Percentiles rank a stretch among this genome's conserved stretches.
These are phyloP conservation scores for Sporothrix brasiliensis DNA, from an alignment of 2,329 filamentous ascomycete species.

Conservation along the genomic window DNA sequence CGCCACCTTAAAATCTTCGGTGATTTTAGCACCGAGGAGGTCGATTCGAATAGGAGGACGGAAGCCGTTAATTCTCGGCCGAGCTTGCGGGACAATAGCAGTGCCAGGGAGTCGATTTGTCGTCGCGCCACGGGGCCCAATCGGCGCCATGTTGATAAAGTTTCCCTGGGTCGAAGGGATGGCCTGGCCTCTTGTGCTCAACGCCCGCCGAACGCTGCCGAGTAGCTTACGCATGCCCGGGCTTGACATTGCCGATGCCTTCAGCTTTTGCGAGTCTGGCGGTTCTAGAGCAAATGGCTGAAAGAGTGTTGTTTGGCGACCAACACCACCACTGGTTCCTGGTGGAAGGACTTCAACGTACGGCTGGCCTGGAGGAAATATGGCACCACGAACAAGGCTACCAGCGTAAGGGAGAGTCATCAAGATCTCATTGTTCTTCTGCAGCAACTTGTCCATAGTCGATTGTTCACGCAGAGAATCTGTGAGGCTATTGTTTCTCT, in stretches of 20 bases:
- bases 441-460: conserved; percentile 52
- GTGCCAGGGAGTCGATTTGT: conserved; percentile 63
- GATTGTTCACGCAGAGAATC: conserved; percentile 76
- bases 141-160: conserved; percentile 53
- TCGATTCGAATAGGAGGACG: conserved; percentile 72
- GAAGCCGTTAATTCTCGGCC: conserved; percentile 48
- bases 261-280: conserved; percentile 47
- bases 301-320: conserved; percentile 59
- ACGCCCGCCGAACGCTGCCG: conserved; percentile 78
- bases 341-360: conserved; percentile 70
- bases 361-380: conserved; percentile 80
- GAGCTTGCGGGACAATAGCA: conserved; percentile 61
- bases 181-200: conserved; percentile 64
- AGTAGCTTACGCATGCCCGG: conserved; percentile 85
- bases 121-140: conserved; percentile 57
- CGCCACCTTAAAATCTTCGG: conserved; percentile 77
- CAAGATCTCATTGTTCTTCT: conserved; percentile 60
- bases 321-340: conserved; percentile 50
- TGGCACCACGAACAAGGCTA: conserved; percentile 81
- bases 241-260: conserved; percentile 63
- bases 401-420: conserved; percentile 72
- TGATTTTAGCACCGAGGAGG: conserved; percentile 74
- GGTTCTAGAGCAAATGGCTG: conserved; percentile 43
- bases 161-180: conserved; percentile 51
- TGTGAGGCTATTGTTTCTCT: conserved; percentile 83